Base-by-base conservation (phyloP, 257 asterid species). In the Jaltomata sinuosa region DNA sequence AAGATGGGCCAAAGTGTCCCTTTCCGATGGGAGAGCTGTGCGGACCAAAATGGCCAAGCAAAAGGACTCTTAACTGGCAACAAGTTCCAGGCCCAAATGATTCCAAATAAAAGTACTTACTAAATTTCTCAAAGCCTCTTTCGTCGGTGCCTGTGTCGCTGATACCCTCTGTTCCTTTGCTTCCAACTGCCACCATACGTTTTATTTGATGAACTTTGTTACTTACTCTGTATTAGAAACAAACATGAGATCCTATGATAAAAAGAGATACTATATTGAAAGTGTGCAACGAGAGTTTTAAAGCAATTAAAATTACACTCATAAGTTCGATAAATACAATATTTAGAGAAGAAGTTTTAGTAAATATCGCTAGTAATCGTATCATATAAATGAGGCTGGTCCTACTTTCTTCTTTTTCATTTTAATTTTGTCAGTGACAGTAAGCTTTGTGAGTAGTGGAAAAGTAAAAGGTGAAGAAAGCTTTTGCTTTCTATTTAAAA, bases 1-100 rank as follows among this genome's bases (percentile, higher is more conserved):
- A 71, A 81, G 71, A 57, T 31, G 80, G 83, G 80, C 71, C 80
- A 71, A 83, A 67, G 29, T 54, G 84, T 62, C 86, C 84, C 84
- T 64, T 83, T 65, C 78, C 40, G 22, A 50, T 27, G 32, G 85
- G 77, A 52, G 81, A 62, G 83, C 52, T 50, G n/a, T 55, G 52
- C 57, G 78, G 87, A 57, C 87, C 14, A 80, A 61, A 49, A 40
- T 64, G 65, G 67, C n/a, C 55, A 62, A 29, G n/a, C 42, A 83
- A 19, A 52, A 59, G 53, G 12, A 71, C n/a, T 21, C 34, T n/a
- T 22, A 71, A 71, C 34, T 71, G 34, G 79, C 21, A 71, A 71
- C 22, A 82, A 47, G 42, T 54, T 53, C n/a, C 69, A 59, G 47
- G 40, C 71, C 83, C 31, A 85, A 81, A 81, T 80, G 76, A 81